Evolutionary conservation across 2,329 filamentous ascomycete species (phyloP).

Genomic region (Aschersonia sp.): DNA sequence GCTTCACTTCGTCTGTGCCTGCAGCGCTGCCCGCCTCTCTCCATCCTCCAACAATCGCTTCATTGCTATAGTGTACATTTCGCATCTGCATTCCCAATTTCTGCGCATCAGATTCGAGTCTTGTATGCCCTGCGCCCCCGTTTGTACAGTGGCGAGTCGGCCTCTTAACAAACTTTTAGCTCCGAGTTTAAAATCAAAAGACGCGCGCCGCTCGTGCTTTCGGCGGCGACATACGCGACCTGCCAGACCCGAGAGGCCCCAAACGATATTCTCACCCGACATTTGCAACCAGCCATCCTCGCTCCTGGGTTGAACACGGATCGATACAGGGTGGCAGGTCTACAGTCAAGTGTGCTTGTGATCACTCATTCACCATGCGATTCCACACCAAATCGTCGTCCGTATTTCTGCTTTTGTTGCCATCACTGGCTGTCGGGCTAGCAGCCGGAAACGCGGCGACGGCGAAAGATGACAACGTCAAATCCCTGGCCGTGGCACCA

Average conservation of each 20-base stretch:
- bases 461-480: conserved; percentile 7
- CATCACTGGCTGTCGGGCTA: conserved; percentile 34
- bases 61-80: not conserved
- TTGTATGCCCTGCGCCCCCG: not conserved
- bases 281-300: too few species aligned
- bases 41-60: not conserved
- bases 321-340: too few species aligned
- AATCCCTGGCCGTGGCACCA: conserved; percentile 9
- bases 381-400: conserved; percentile 37
- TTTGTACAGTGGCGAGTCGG: not conserved
- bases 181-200: not conserved
- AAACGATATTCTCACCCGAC: too few species aligned
- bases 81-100: not conserved
- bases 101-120: not conserved
- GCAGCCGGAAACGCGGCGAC: conserved; percentile 14
- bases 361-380: conserved; percentile 34
- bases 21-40: not conserved
- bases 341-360: not conserved
- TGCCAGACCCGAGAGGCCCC: too few species aligned
- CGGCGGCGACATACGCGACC: not conserved
- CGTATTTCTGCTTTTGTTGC: conserved; percentile 45
- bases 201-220: not conserved
- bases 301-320: too few species aligned
- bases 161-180: not conserved
- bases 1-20: not conserved